Evolutionary conservation across 2,329 filamentous ascomycete genomes (phyloP).

Genomic region (Pleomassaria siparia): DNA sequence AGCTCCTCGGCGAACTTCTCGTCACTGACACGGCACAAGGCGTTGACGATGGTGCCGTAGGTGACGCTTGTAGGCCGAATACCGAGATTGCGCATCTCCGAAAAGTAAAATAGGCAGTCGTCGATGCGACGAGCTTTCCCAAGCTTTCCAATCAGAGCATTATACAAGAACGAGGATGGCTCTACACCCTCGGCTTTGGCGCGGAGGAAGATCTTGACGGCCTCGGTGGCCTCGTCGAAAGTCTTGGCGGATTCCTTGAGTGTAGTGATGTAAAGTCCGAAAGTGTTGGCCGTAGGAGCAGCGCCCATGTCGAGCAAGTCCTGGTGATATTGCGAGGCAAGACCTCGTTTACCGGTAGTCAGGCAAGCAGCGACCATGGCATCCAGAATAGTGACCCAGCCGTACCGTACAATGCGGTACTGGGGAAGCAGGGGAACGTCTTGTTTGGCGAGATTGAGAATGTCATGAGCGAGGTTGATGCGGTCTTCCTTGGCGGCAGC

Average conservation of each 20-base stretch:
- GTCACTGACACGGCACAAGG: conserved; percentile 93
- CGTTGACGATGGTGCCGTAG: conserved; percentile 97
- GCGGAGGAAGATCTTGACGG: conserved; percentile 94
- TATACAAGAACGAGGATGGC: conserved; percentile 96
- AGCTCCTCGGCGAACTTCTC: conserved; percentile 97
- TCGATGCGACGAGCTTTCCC: conserved; percentile 97
- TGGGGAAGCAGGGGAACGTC: conserved; percentile 85
- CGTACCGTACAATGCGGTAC: conserved; percentile 85
- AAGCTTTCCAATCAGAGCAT: conserved; percentile 95
- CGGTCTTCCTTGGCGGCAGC: conserved; percentile 84
- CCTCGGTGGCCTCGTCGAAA: conserved; percentile 95
- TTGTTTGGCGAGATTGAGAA: conserved; percentile 82
- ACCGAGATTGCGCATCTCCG: conserved; percentile 89
- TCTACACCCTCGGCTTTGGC: conserved; percentile 93
- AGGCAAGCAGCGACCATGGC: conserved; percentile 94
- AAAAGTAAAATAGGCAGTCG: conserved; percentile 97
- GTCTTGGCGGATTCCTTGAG: conserved; percentile 96
- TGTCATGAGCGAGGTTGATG: conserved; percentile 78
- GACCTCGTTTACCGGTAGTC: conserved; percentile 74
- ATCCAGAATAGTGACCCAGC: conserved; percentile 95
- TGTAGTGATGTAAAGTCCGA: conserved; percentile 98
- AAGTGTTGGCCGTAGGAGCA: conserved; percentile 94
- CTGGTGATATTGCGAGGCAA: conserved; percentile 86
- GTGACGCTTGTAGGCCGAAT: conserved; percentile 97
- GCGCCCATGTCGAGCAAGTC: conserved; percentile 89